These are phyloP conservation scores for Ceratobasidium papillatum DNA, from an alignment of 1,284 basidiomycete species.

Conservation along the genomic window DNA sequence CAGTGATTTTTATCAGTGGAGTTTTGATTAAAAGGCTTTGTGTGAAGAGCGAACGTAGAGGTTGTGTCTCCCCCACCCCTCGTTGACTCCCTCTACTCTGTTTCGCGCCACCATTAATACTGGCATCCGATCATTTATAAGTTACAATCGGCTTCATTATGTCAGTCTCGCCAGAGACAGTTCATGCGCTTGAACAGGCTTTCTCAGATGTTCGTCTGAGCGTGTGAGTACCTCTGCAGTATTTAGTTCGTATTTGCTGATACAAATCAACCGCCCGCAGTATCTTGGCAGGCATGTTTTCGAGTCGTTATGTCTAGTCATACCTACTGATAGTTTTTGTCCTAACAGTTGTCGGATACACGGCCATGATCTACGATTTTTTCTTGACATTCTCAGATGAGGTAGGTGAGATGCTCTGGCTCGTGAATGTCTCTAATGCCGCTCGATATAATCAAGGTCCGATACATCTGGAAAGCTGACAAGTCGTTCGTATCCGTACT, in stretches of 20 bases:
- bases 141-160: background rate
- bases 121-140: background rate
- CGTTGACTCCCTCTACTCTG: background rate
- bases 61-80: background rate
- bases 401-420: background rate
- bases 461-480: conserved; percentile 38
- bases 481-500: conserved; percentile 19
- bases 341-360: conserved; percentile 34
- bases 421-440: background rate
- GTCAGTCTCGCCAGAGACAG: background rate
- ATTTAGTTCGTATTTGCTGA: background rate
- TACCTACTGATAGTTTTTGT: background rate
- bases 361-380: conserved; percentile 37
- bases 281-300: background rate
- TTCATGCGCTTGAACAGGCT: background rate
- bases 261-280: background rate
- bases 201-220: background rate
- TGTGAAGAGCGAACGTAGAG: background rate
- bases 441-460: conserved; percentile 8
- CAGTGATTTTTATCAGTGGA: background rate
- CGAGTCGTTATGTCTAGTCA: background rate
- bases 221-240: background rate
- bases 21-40: background rate
- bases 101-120: background rate
- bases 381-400: conserved; percentile 40